A percentile compares a stretch with the other conserved stretches of the same genome.
phyloP scores from a whole-genome alignment of 306 rosid species.

The Macrotyloma uniflorum region DNA sequence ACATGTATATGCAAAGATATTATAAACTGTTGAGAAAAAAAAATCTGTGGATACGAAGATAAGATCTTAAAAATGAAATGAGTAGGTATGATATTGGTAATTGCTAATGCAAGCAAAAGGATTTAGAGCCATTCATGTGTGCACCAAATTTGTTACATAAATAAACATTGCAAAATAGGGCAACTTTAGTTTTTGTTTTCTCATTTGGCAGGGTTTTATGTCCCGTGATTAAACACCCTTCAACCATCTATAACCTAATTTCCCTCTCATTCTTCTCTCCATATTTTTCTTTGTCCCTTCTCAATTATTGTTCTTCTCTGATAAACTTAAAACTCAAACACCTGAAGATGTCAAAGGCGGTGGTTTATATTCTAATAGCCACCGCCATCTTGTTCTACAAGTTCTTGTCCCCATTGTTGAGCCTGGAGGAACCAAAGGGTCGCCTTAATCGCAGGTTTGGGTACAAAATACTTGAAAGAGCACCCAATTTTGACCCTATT shows the following conservation, averaged over 20 bases:
- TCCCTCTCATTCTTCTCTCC: slow-evolving; percentile 28
- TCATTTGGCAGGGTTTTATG: neutral
- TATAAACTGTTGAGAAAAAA: neutral
- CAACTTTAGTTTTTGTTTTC: neutral
- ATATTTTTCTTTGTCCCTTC: neutral
- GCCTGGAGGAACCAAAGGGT: neutral
- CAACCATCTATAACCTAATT: slow-evolving; percentile 46
- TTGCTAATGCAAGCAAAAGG: slow-evolving; percentile 18
- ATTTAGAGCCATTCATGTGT: slow-evolving; percentile 8
- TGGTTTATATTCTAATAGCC: slow-evolving; percentile 57
- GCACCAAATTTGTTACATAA: neutral
- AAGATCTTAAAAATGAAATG: neutral
- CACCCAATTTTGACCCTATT: slow-evolving; percentile 58
- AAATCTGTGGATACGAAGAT: neutral
- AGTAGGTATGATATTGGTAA: neutral
- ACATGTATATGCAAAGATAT: neutral
- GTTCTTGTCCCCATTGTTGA: slow-evolving; percentile 34
- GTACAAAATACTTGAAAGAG: slow-evolving; percentile 24
- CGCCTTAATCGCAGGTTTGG: slow-evolving; percentile 63
- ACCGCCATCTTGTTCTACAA: slow-evolving; percentile 60
- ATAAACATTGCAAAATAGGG: slow-evolving; percentile 16
- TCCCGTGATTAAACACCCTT: slow-evolving; percentile 17
- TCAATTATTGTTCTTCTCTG: neutral
- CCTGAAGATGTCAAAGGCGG: slow-evolving; percentile 68
- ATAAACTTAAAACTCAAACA: neutral